Base-by-base conservation (phyloP, 495 filamentous ascomycete genomes). In the Xylaria castorea region DNA sequence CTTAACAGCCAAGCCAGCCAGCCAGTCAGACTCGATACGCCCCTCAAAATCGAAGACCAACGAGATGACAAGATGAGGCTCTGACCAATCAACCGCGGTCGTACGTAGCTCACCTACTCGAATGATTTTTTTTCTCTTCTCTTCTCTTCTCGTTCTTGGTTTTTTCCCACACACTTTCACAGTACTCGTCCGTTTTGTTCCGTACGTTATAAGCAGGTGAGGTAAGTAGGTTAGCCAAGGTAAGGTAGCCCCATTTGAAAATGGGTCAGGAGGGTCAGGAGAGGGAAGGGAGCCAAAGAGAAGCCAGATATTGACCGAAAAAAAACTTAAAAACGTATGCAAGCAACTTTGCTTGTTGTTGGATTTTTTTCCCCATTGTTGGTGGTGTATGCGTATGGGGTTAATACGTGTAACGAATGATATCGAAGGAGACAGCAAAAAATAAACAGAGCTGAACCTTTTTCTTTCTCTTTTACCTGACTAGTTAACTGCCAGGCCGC, bases 281-380 rank as follows among this genome's bases (percentile, higher is more conserved):
- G 11, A 55, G 12, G 42, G 42, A n/a, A 8, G 57, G 0, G n/a
- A 51, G 36, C 53, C 44, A 64, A 42, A 46, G 46, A 71, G 69
- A 71, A 57, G 69, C 60, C 61, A 55, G 60, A 64, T 12, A 32
- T 62, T 71, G 69, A 71, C 69, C 69, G 69, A 71, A 71, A 71
- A 64, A 16, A 44, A 50, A 48, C 44, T 4, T 46, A 18, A n/a
- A 20, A 46, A n/a, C n/a, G n/a, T 46, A 42, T n/a, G 16, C 40
- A 66, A n/a, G 22, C 42, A n/a, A 40, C 63, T 48, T 34, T 42
- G 11, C 1, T 22, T 46, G 36, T 60, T 46, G 38, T 46, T 55
- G 50, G 55, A 1, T 68, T 36, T 58, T 42, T 57, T 11, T 44
- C n/a, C n/a, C n/a, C n/a, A 44, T 38, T 20, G 25, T 68, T 69